phyloP scores from a whole-genome alignment of 208 protist species.

The Leishmania tarentolae region DNA sequence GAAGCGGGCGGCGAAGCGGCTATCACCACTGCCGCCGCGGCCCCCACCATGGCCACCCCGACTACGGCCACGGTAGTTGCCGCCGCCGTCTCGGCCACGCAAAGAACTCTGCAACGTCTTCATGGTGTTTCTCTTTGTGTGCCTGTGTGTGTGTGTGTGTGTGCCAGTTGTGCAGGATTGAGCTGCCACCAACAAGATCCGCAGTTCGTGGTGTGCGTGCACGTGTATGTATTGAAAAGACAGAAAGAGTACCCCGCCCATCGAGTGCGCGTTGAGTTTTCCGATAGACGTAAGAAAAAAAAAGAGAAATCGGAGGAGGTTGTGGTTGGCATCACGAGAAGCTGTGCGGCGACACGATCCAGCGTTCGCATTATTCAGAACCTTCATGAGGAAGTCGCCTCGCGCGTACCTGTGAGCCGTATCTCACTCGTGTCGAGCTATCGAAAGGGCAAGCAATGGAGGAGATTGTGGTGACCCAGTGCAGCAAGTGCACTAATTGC shows the following conservation, averaged over 20 bases:
- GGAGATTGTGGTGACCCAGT: neutral
- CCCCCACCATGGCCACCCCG: constrained; percentile 38
- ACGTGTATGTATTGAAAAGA: neutral
- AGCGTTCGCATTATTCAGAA: neutral
- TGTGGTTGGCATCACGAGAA: neutral
- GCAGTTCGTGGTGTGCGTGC: neutral
- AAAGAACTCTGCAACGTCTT: constrained; percentile 73
- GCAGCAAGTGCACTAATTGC: neutral
- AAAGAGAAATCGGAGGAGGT: neutral
- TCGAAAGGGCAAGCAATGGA: neutral
- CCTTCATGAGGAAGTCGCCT: neutral
- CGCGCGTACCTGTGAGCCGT: neutral
- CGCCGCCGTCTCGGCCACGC: constrained; percentile 39
- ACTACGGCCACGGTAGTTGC: constrained; percentile 41
- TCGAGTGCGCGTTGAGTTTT: neutral
- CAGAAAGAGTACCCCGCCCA: neutral
- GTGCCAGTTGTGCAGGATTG: neutral
- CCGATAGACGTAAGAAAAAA: neutral
- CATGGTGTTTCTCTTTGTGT: constrained; percentile 33
- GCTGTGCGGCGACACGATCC: neutral
- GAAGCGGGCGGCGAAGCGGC: constrained; percentile 82
- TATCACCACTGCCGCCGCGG: constrained; percentile 42
- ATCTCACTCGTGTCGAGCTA: neutral
- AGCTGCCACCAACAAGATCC: neutral
- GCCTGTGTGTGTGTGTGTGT: no score